Evolutionary conservation across 2,329 filamentous ascomycete genomes (phyloP).

Genomic region (Calonectria fujianensis): DNA sequence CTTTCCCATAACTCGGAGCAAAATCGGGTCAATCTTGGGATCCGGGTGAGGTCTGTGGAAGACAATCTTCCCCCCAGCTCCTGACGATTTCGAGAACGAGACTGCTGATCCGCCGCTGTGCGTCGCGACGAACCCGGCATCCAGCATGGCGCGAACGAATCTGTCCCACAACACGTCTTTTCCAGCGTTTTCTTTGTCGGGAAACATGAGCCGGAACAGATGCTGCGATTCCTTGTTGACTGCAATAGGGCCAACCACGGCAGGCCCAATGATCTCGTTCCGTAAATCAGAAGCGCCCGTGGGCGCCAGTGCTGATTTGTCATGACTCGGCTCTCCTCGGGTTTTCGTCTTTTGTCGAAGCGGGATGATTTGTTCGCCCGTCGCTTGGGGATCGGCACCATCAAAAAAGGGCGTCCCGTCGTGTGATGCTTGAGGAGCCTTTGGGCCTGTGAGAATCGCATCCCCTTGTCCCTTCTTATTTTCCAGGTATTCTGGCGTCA

Average conservation of each 20-base stretch:
- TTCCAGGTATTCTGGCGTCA: conserved; percentile 1
- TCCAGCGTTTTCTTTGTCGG: conserved; percentile 8
- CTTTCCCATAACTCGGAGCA: conserved; percentile 35
- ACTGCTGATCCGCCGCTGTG: conserved; percentile 30
- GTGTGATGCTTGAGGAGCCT: background rate
- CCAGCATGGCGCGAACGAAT: conserved; percentile 36
- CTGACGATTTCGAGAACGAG: conserved; percentile 5
- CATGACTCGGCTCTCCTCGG: background rate
- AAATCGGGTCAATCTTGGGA: conserved; percentile 32
- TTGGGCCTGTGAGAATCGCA: background rate
- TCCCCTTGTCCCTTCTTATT: conserved; percentile 6
- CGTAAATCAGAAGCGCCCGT: background rate
- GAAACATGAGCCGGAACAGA: conserved; percentile 35
- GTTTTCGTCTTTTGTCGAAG: background rate
- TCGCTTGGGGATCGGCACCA: background rate
- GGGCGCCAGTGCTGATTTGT: background rate
- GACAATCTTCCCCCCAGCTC: conserved; percentile 21
- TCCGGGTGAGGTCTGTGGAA: conserved; percentile 38
- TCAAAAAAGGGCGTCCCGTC: background rate
- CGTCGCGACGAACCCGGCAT: conserved; percentile 32
- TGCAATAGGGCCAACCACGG: background rate
- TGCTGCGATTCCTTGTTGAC: conserved; percentile 15
- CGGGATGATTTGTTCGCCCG: background rate
- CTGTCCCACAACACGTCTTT: conserved; percentile 33
- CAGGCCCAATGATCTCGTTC: no score